Conservation (phyloP, 192 early-diverging fungal genomes). For the Paraglomus brasilianum region DNA sequence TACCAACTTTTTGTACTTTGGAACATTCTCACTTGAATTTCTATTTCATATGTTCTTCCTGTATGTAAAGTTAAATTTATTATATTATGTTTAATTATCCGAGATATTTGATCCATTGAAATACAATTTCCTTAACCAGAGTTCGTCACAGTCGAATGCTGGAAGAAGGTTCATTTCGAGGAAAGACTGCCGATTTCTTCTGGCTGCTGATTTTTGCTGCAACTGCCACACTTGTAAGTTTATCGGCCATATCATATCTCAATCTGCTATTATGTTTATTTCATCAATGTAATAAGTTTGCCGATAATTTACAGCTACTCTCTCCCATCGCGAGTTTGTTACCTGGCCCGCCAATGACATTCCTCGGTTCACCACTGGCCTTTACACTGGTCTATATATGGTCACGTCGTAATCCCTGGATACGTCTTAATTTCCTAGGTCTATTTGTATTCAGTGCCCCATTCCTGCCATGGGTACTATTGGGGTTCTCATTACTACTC, state of each 20-base stretch:
- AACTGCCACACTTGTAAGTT: constrained; percentile 53
- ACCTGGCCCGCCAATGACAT: constrained; percentile 63
- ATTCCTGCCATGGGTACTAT: constrained; percentile 87
- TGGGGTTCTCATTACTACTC: constrained; percentile 84
- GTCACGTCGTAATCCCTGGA: constrained; percentile 92
- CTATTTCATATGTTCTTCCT: constrained; percentile 92
- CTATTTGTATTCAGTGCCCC: constrained; percentile 90
- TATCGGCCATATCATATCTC: neutral
- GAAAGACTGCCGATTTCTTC: constrained; percentile 87
- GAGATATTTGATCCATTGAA: constrained; percentile 6
- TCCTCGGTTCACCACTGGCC: constrained; percentile 79
- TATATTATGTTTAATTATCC: neutral
- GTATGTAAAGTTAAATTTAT: constrained; percentile 35
- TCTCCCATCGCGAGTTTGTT: constrained; percentile 35
- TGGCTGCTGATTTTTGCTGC: constrained; percentile 82
- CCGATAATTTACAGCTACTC: constrained; percentile 22
- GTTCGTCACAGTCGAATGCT: constrained; percentile 86
- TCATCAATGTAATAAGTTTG: neutral
- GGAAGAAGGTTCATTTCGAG: constrained; percentile 91
- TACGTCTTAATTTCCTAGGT: constrained; percentile 86
- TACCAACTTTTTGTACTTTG: constrained; percentile 95
- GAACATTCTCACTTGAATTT: constrained; percentile 85
- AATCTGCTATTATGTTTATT: neutral
- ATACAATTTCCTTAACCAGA: constrained; percentile 38
- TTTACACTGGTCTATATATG: constrained; percentile 93